Percentiles rank a stretch among this genome's conserved stretches.
Conservation (phyloP, 148 eudicot genomes). For the Salicornia ramosissima region DNA sequence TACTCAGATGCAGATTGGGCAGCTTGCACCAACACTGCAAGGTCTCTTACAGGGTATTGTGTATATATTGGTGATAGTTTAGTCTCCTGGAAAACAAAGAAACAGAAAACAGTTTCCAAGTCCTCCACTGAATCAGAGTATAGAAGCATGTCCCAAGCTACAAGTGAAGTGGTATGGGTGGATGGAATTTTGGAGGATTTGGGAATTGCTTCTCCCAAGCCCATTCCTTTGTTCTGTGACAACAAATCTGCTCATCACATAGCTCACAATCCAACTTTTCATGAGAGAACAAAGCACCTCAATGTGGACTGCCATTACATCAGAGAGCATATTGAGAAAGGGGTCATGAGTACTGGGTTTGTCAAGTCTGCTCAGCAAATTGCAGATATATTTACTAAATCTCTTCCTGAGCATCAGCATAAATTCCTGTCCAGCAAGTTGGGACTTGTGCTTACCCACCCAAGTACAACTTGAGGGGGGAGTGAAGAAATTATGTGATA, state of each 20-base stretch:
- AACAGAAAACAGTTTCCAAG: neutral
- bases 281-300: neutral
- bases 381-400: neutral
- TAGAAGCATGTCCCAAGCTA: neutral
- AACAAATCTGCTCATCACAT: neutral
- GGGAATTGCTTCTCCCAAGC: neutral
- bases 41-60: neutral
- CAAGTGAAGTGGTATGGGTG: neutral
- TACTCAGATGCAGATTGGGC: constrained; percentile 1
- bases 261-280: neutral
- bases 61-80: neutral
- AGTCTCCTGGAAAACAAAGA: neutral
- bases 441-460: neutral
- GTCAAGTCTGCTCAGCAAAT: neutral
- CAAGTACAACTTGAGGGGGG: neutral
- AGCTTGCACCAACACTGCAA: neutral
- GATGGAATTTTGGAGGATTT: neutral
- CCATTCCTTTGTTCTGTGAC: neutral
- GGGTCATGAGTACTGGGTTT: neutral
- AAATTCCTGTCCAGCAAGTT: neutral
- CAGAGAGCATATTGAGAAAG: neutral
- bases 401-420: neutral
- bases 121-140: neutral
- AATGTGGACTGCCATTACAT: neutral
- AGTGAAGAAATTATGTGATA: no score